These are phyloP conservation scores for Lippia alba DNA, from an alignment of 305 asterid genomes.

Conservation along the genomic window DNA sequence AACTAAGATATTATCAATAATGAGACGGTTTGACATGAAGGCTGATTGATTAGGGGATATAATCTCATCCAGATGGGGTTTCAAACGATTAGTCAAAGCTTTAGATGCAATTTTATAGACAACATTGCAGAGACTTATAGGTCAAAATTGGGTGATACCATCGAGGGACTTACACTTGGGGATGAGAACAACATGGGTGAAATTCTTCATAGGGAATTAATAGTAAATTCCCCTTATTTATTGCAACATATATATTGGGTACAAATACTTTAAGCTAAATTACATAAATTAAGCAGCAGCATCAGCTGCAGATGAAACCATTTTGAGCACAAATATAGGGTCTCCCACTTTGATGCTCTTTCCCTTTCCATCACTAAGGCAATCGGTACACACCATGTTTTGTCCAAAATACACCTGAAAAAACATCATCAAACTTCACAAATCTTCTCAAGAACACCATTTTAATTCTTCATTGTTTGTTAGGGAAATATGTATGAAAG, in stretches of 20 bases:
- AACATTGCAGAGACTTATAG: no score
- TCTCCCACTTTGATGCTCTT: slow-evolving; percentile 67
- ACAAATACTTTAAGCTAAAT: background rate
- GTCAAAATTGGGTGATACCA: no score
- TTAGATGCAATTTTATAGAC: no score
- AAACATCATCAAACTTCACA: background rate
- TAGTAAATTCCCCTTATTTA: background rate
- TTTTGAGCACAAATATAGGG: slow-evolving; percentile 47
- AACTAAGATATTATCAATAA: no score
- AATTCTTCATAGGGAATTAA: background rate
- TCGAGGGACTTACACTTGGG: no score
- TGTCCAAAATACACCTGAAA: slow-evolving; percentile 73
- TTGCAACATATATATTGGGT: background rate
- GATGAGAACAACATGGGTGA: no score
- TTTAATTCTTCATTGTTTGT: no score
- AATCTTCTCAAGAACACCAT: background rate
- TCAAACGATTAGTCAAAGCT: no score
- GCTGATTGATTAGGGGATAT: no score
- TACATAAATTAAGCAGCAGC: slow-evolving; percentile 49
- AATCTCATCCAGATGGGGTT: no score
- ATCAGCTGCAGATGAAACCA: slow-evolving; percentile 48
- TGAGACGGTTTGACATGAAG: no score
- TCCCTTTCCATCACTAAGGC: slow-evolving; percentile 41
- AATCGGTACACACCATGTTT: slow-evolving; percentile 58
- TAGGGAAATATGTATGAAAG: background rate